Evolutionary conservation across 2,329 filamentous ascomycete species (phyloP).

Genomic region (Aspergillus neoniger): DNA sequence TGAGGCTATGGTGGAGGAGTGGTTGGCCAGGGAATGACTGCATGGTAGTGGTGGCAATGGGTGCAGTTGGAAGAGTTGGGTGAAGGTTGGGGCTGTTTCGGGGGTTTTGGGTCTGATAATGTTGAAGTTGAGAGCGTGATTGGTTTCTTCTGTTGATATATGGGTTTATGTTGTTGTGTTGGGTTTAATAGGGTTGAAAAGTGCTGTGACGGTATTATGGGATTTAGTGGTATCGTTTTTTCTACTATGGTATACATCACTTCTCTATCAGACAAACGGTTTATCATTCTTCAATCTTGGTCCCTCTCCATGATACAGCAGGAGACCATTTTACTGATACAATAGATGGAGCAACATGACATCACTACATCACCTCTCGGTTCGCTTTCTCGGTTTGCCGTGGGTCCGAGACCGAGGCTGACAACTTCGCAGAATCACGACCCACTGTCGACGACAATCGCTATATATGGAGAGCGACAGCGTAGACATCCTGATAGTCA

Average conservation of each 20-base stretch:
- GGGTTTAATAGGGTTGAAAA: no score
- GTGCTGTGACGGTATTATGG: no score
- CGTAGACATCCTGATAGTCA: not conserved
- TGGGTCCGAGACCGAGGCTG: not conserved
- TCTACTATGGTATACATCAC: no score
- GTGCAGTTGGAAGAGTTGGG: not conserved
- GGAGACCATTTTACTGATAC: no score
- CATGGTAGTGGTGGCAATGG: not conserved
- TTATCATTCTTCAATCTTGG: no score
- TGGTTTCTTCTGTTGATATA: no score
- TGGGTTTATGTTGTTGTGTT: no score
- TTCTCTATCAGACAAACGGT: no score
- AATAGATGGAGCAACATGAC: not conserved
- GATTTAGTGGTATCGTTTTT: not conserved
- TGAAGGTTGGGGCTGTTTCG: not conserved
- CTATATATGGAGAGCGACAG: no score
- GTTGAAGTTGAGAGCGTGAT: no score
- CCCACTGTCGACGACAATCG: no score
- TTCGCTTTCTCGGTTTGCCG: not conserved
- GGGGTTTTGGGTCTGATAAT: not conserved
- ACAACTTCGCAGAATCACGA: not conserved
- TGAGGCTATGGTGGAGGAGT: conserved; percentile 37
- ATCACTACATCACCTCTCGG: not conserved
- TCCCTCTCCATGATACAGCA: no score
- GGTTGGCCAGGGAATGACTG: conserved; percentile 21